Evolutionary conservation across 176 grass and related monocot species (phyloP), one percentile per base, ranked within the genome.

Genomic region (Musa troglodytarum): DNA sequence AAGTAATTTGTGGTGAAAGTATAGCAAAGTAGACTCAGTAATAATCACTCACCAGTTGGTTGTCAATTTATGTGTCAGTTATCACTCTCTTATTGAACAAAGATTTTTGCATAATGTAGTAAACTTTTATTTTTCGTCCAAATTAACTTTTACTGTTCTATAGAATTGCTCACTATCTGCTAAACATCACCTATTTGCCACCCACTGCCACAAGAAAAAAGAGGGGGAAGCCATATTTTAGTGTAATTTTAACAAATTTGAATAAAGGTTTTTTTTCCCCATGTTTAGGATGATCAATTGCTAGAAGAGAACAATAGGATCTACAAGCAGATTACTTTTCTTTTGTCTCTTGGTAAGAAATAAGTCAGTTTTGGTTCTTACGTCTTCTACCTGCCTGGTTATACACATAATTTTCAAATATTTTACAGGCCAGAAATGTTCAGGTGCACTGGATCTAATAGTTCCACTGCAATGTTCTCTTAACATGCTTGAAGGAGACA

Each of bases 401-500:
- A 3, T 63, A 82, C 70, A 15, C 1, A 58, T 65, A 49, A 22
- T 20, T 21, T 72, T 77, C 11, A 34, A 62, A 74, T 10, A 61
- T 85, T 68, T 65, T 85, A 52, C 49, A 81, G 54, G 52, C 28
- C 43, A 14, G 14, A 74, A 0, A 50, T 72, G 17, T 62, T 61
- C 73, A 24, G 80, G 72, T 63, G 76, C 29, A 20, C 53, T 89
- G 77, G 81, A 82, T 49, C 56, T 93, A 50, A 78, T 81, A 62
- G 84, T 88, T 78, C 78, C 63, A 28, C 76, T 98, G 52, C 80
- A 65, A 82, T 98, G 90, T 81, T 98, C 95, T 82, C 82, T 75
- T 69, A 98, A 93, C 73, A 87, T 98, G 86, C 94, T 93, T 70
- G 90, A 98, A 91, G 94, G 94, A 77, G 94, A 98, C 88, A 98